A percentile compares a stretch with the other conserved stretches of the same genome.
Conservation (phyloP, 1,284 basidiomycete genomes). For the Inonotus obliquus region DNA sequence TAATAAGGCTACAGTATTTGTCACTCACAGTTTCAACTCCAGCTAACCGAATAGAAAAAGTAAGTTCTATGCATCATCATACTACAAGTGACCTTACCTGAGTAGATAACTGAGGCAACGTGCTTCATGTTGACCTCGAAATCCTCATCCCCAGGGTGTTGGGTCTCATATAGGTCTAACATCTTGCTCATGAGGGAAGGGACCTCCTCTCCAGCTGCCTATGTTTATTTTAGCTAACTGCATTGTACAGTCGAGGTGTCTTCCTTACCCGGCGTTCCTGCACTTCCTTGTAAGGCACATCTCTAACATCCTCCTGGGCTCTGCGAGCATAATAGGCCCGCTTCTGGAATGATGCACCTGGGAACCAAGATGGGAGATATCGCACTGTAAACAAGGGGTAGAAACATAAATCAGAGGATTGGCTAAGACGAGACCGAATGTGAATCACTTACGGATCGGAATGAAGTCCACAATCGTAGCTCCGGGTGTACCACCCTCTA, state of each 20-base stretch:
- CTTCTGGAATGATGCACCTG: conserved; percentile 26
- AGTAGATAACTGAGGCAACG: conserved; percentile 6
- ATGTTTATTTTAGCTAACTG: not conserved
- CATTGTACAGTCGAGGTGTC: not conserved
- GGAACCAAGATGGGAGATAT: conserved; percentile 26
- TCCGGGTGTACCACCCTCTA: conserved; percentile 15
- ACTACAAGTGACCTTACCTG: not conserved
- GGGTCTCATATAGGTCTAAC: conserved; percentile 9
- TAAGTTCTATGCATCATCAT: not conserved
- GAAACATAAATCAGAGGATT: not conserved
- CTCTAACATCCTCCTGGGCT: not conserved
- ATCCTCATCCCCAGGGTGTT: not conserved
- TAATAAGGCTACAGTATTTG: not conserved
- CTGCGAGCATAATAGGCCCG: not conserved
- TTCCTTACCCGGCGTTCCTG: conserved; percentile 2
- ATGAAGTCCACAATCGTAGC: conserved; percentile 26
- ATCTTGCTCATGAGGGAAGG: conserved; percentile 10
- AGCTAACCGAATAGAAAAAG: not conserved
- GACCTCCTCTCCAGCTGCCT: not conserved
- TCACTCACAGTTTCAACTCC: not conserved
- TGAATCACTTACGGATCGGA: conserved; percentile 21
- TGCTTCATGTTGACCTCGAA: conserved; percentile 14
- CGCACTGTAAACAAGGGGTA: conserved; percentile 16
- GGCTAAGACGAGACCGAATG: not conserved
- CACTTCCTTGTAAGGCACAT: conserved; percentile 10